Evolutionary conservation across 345 rosid genomes (phyloP), one percentile per base, ranked within the genome.

Genomic region (Gossypium turneri): DNA sequence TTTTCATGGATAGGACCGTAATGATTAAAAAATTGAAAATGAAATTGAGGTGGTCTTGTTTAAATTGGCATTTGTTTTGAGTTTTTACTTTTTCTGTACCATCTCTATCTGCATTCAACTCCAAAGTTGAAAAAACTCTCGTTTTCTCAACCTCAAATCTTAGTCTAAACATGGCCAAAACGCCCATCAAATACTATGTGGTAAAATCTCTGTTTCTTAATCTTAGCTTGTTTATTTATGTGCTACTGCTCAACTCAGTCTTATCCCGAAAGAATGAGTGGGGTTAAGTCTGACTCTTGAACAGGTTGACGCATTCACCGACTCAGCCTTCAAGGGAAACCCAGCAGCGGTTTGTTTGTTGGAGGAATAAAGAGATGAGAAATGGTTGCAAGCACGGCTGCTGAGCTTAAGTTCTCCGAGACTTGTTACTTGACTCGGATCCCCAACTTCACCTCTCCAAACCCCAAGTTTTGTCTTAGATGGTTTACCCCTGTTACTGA

Each of bases 291-390:
- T 59, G 50, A 53, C 15, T 19, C 50, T 20, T 34, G 64, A 20
- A 8, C 75, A 86, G 92, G 97, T 88, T 63, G 93, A 93, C 62
- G 92, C 97, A 1, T 93, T 93, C 83, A 81, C 92, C 0, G 94
- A 86, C 13, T 74, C 88, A 1, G 82, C 95, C 4, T 94, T 91
- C 85, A 86, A 85, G 82, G 95, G 98, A 3, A 93, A 90, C 76
- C 97, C 95, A 15, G 94, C 95, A 0, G 94, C 94, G 6, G 95
- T 93, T 12, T 93, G 97, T 67, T 79, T 91, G 75, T 73, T 93
- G 73, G 90, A 86, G 15, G 89, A 88, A 29, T 90, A 85, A 5
- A 83, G 79, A 79, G 89, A 90, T 68, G 94, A 93, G 12, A 2
- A 76, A 12, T 94, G 20, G 20, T 0, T 20, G 20, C 20, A 20